These are phyloP conservation scores for Lactarius hengduanensis DNA, from an alignment of 768 basidiomycete species.

Conservation along the genomic window DNA sequence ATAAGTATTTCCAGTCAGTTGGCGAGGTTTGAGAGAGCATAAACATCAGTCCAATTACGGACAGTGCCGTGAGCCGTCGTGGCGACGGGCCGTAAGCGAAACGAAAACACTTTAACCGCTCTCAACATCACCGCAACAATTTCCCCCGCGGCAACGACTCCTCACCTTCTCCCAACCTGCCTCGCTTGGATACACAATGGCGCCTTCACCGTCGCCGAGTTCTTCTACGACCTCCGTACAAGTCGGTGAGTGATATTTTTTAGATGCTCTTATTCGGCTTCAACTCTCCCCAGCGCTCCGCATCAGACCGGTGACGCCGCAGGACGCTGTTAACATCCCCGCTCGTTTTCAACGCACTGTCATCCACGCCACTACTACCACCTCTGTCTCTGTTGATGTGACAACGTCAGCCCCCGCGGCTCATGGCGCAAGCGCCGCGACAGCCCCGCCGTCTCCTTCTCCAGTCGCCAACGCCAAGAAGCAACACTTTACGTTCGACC, in stretches of 20 bases:
- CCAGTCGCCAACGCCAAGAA: constrained; percentile 54
- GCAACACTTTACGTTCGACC: constrained; percentile 89
- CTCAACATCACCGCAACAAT: constrained; percentile 15
- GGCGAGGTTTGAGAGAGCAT: constrained; percentile 33
- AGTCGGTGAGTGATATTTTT: constrained; percentile 69
- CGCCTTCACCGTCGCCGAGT: constrained; percentile 64
- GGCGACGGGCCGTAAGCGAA: neutral
- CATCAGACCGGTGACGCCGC: constrained; percentile 82
- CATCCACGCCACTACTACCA: constrained; percentile 72
- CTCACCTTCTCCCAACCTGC: constrained; percentile 18
- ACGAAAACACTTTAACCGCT: neutral
- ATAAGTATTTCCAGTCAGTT: constrained; percentile 77
- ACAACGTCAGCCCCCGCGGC: constrained; percentile 50
- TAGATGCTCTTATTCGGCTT: constrained; percentile 27
- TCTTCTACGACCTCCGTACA: constrained; percentile 82
- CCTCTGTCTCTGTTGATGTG: constrained; percentile 81
- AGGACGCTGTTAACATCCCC: constrained; percentile 85
- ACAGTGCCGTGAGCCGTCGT: constrained; percentile 10
- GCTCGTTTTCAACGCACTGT: constrained; percentile 91
- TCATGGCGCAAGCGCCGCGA: constrained; percentile 47
- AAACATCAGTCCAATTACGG: constrained; percentile 8
- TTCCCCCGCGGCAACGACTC: constrained; percentile 24
- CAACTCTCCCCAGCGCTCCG: constrained; percentile 61
- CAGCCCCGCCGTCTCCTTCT: constrained; percentile 43
- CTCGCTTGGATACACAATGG: constrained; percentile 47